Evolutionary conservation across 106 monocot species (phyloP).

Genomic region (Amphibolis antarctica): DNA sequence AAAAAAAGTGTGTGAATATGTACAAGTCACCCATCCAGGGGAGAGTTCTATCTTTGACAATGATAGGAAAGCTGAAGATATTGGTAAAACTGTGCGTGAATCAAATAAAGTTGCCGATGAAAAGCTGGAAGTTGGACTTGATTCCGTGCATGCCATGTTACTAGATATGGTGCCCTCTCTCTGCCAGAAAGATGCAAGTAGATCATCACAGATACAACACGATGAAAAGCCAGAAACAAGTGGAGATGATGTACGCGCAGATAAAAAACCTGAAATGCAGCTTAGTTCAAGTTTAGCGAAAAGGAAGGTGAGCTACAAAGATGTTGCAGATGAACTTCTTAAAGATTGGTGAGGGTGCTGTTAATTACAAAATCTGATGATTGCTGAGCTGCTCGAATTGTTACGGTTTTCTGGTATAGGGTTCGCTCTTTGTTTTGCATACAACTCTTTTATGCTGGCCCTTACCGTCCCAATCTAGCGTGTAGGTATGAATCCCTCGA

Average conservation of each 20-base stretch:
- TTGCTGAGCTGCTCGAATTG: no score
- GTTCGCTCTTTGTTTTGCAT: no score
- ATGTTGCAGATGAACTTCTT: slow-evolving; percentile 58
- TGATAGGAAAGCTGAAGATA: slow-evolving; percentile 8
- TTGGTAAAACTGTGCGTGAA: slow-evolving; percentile 7
- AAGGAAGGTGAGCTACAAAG: slow-evolving; percentile 92
- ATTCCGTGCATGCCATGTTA: slow-evolving; percentile 79
- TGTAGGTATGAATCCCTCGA: no score
- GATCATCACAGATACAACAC: no score
- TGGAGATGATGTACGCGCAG: background rate
- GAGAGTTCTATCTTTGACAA: background rate
- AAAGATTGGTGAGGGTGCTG: slow-evolving; percentile 47
- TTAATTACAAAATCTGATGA: no score
- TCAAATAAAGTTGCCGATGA: background rate
- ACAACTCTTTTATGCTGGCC: no score
- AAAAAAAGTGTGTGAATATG: background rate
- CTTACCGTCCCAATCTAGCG: no score
- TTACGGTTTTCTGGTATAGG: no score
- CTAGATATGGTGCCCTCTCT: slow-evolving; percentile 82
- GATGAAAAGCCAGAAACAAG: slow-evolving; percentile 5
- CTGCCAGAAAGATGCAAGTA: slow-evolving; percentile 33
- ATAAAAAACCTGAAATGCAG: slow-evolving; percentile 11
- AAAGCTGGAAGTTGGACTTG: slow-evolving; percentile 14
- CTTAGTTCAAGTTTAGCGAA: slow-evolving; percentile 16
- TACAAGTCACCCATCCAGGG: background rate